Conservation (phyloP, 176 grass and related monocot species). For the Avena atlantica region DNA sequence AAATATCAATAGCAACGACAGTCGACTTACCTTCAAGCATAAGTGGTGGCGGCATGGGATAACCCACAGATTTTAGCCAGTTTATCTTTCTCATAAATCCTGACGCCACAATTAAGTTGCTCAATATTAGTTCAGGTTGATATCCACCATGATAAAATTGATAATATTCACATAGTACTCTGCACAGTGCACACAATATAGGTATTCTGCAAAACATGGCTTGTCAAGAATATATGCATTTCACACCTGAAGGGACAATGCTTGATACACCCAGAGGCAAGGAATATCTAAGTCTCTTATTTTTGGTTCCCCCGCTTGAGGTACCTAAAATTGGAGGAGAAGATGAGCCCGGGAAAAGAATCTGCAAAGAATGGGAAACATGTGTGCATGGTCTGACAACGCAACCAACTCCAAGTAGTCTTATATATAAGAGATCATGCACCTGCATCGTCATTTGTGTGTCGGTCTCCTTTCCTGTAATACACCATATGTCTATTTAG, state of each 20-base stretch:
- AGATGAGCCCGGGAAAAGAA: neutral
- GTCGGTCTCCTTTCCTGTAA: neutral
- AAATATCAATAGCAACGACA: neutral
- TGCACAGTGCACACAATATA: constrained; percentile 1
- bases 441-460: neutral
- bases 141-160: neutral
- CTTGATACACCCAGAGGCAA: constrained; percentile 6
- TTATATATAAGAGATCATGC: neutral
- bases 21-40: neutral
- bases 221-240: constrained; percentile 2
- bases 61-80: neutral
- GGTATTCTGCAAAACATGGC: neutral
- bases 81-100: neutral
- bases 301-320: neutral
- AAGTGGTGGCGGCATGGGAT: constrained; percentile 34
- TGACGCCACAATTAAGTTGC: constrained; percentile 4
- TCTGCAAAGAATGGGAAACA: neutral
- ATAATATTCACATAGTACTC: neutral
- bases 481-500: neutral
- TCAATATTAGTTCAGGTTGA: neutral
- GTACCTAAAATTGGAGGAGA: neutral
- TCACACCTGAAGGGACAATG: constrained; percentile 38
- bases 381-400: neutral
- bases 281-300: neutral
- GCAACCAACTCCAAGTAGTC: neutral